Conservation (phyloP, 805 yeast species). For the Grigorovia humatica region DNA sequence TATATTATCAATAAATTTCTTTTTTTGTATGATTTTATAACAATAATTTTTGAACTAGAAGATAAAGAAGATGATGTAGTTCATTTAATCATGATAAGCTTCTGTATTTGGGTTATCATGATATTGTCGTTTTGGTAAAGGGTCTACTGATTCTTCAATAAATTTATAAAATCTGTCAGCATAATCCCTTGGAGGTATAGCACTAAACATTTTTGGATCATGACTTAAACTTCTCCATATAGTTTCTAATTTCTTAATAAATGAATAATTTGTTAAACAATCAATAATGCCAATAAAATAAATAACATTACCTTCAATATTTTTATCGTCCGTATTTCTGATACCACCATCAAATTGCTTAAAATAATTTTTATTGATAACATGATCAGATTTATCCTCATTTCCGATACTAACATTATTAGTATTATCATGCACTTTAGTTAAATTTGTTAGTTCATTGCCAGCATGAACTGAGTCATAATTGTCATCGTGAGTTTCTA, state of each 20-base stretch:
- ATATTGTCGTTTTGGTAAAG: constrained; percentile 13
- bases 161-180: constrained; percentile 78
- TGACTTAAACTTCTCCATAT: constrained; percentile 69
- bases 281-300: constrained; percentile 92
- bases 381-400: neutral
- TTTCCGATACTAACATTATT: neutral
- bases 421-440: neutral
- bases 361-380: constrained; percentile 32
- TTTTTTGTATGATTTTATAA: neutral
- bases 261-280: constrained; percentile 72
- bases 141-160: constrained; percentile 36
- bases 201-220: constrained; percentile 62
- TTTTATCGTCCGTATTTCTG: constrained; percentile 45
- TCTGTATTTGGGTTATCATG: constrained; percentile 18
- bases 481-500: constrained; percentile 4
- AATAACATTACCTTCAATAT: constrained; percentile 50
- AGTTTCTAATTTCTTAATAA: constrained; percentile 72
- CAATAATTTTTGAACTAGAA: neutral
- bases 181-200: constrained; percentile 84
- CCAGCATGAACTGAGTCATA: neutral
- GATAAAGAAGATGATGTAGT: neutral
- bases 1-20: neutral
- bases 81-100: constrained; percentile 12
- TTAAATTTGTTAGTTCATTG: neutral
- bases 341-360: constrained; percentile 82